A percentile compares a stretch with the other conserved stretches of the same genome.
Conservation (phyloP, 2,329 filamentous ascomycete species). For the Neopestalotiopsis sp. region DNA sequence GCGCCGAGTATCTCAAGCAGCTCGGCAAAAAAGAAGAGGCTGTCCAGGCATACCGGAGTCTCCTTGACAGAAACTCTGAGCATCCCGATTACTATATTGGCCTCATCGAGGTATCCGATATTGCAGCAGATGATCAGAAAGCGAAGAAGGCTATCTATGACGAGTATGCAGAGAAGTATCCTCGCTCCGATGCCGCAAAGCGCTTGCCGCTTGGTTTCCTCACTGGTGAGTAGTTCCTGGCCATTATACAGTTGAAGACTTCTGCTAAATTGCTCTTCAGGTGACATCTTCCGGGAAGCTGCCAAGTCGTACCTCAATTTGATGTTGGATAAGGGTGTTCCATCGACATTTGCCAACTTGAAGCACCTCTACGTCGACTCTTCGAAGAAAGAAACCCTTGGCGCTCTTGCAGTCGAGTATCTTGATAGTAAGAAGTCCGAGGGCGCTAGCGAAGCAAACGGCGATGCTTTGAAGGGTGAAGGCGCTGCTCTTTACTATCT, state of each 20-base stretch:
- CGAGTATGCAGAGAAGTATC: conserved; percentile 80
- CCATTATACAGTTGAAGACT: neutral
- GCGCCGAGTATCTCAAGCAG: conserved; percentile 82
- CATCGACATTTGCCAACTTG: conserved; percentile 94
- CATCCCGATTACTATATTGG: conserved; percentile 85
- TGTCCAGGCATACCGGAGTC: conserved; percentile 76
- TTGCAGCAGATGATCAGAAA: conserved; percentile 63
- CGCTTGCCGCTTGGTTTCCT: conserved; percentile 91
- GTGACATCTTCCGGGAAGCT: conserved; percentile 78
- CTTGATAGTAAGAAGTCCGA: conserved; percentile 57
- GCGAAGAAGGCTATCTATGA: conserved; percentile 78
- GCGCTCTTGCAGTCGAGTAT: conserved; percentile 79
- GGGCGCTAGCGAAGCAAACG: conserved; percentile 53
- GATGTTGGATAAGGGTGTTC: conserved; percentile 91
- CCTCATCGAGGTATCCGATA: conserved; percentile 70
- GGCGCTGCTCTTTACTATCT: conserved; percentile 89
- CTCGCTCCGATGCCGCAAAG: conserved; percentile 82
- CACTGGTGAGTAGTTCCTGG: conserved; percentile 56
- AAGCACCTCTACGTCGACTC: conserved; percentile 87
- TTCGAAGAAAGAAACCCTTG: conserved; percentile 78
- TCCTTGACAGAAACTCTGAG: conserved; percentile 88
- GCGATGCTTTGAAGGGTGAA: conserved; percentile 63
- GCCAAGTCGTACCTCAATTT: conserved; percentile 80
- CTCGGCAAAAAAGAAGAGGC: conserved; percentile 82
- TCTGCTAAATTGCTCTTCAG: conserved; percentile 40